phyloP scores from a whole-genome alignment of 2,329 filamentous ascomycete genomes.

The Zymoseptoria brevis region DNA sequence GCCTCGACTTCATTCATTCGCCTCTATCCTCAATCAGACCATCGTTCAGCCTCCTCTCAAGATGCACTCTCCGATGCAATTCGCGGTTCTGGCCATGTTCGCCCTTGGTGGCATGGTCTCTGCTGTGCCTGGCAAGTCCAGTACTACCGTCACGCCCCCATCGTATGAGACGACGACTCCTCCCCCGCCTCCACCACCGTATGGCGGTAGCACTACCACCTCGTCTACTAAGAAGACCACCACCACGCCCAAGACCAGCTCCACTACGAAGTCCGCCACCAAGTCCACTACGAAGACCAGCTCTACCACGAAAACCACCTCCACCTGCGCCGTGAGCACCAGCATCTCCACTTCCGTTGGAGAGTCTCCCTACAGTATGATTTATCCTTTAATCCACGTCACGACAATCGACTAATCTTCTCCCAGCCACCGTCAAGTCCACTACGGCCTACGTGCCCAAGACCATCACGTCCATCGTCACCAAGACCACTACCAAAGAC shows the following conservation, averaged over 20 bases:
- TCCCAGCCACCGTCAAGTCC: slow-evolving; percentile 3
- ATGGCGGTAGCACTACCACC: neutral
- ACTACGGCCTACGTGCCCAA: slow-evolving; percentile 3
- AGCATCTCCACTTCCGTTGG: slow-evolving; percentile 6
- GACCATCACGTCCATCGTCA: slow-evolving; percentile 4
- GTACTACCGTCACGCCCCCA: neutral
- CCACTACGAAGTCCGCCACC: neutral
- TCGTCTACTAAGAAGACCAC: neutral
- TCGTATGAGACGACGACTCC: neutral
- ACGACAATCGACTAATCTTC: neutral
- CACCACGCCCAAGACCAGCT: neutral
- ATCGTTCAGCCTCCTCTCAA: slow-evolving; percentile 6
- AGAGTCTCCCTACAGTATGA: slow-evolving; percentile 4
- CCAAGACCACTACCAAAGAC: neutral
- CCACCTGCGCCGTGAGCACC: slow-evolving; percentile 8
- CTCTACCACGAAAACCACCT: neutral
- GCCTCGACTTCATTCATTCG: slow-evolving; percentile 4
- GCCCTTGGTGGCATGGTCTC: slow-evolving; percentile 13
- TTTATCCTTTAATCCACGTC: neutral
- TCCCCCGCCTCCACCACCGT: neutral
- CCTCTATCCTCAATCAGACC: slow-evolving; percentile 6
- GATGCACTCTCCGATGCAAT: slow-evolving; percentile 15
- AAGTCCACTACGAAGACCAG: neutral
- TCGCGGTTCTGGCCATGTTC: slow-evolving; percentile 11
- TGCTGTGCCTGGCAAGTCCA: slow-evolving; percentile 9